Percentiles rank a stretch among this genome's conserved stretches.
phyloP scores from a whole-genome alignment of 352 stramenopile genomes.

The Pythium aquatile region DNA sequence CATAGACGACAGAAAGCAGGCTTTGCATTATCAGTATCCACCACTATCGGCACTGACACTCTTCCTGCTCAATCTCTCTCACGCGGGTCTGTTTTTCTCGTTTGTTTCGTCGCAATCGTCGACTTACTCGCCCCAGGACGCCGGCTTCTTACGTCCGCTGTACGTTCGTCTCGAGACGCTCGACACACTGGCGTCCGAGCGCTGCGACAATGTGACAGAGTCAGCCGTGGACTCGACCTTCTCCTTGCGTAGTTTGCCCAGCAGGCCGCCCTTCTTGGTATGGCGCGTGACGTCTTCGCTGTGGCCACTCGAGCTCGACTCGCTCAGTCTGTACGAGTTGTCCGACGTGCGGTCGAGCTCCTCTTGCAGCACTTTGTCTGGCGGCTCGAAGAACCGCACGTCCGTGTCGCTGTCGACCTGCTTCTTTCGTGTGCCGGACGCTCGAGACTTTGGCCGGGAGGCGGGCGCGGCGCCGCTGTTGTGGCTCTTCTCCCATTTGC shows the following conservation, averaged over 20 bases:
- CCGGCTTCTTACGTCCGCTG: conserved; percentile 75
- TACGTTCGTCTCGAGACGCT: conserved; percentile 54
- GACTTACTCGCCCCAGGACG: conserved; percentile 65
- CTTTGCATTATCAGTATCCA: not conserved
- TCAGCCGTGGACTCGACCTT: conserved; percentile 13
- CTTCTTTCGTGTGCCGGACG: conserved; percentile 6
- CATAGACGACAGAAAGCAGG: not conserved
- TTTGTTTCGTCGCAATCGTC: not conserved
- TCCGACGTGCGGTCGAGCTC: conserved; percentile 32
- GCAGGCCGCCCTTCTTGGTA: conserved; percentile 20
- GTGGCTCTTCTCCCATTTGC: conserved; percentile 68
- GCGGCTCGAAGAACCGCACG: conserved; percentile 23
- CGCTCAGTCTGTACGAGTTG: conserved; percentile 42
- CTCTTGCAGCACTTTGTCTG: conserved; percentile 21
- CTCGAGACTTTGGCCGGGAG: conserved; percentile 14
- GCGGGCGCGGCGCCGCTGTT: conserved; percentile 1
- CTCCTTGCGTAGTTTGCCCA: conserved; percentile 23
- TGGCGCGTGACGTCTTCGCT: conserved; percentile 31
- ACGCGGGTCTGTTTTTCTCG: conserved; percentile 1
- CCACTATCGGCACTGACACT: not conserved
- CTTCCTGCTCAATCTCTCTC: not conserved
- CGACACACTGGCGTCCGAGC: conserved; percentile 33
- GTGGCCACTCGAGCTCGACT: conserved; percentile 53
- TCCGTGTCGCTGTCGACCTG: conserved; percentile 16
- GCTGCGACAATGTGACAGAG: not conserved